Percentiles rank a stretch among this genome's conserved stretches.
phyloP scores from a whole-genome alignment of 371 early-diverging fungal genomes.

The Coemansia sp. region DNA sequence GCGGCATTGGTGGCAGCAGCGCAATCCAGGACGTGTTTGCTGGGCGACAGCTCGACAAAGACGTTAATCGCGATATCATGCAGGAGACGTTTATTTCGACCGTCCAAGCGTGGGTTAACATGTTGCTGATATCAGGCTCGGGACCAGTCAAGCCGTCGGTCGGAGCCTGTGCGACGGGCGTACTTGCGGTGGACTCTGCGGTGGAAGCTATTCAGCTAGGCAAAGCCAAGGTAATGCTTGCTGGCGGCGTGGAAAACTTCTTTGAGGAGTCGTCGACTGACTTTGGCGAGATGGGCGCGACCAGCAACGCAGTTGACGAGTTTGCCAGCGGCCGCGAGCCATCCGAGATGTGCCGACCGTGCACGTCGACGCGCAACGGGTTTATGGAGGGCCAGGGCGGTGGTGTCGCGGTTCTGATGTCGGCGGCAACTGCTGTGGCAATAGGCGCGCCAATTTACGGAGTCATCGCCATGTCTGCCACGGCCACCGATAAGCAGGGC shows the following conservation, averaged over 20 bases:
- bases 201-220: constrained; percentile 87
- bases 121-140: constrained; percentile 88
- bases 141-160: constrained; percentile 97
- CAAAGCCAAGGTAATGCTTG: constrained; percentile 92
- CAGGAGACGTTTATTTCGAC: constrained; percentile 97
- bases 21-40: constrained; percentile 78
- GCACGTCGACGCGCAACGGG: constrained; percentile 85
- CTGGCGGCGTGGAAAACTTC: constrained; percentile 93
- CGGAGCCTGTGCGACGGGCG: constrained; percentile 95
- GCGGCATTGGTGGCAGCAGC: constrained; percentile 90
- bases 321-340: constrained; percentile 87
- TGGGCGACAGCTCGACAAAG: constrained; percentile 73
- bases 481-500: constrained; percentile 96
- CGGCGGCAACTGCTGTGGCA: constrained; percentile 85
- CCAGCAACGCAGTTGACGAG: constrained; percentile 85
- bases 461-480: constrained; percentile 87
- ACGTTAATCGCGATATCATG: constrained; percentile 84
- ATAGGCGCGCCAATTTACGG: constrained; percentile 95
- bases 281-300: constrained; percentile 81
- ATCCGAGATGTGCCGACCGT: constrained; percentile 86
- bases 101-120: constrained; percentile 95
- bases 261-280: constrained; percentile 91
- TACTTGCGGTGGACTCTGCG: constrained; percentile 89
- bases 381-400: constrained; percentile 96
- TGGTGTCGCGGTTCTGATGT: constrained; percentile 89